Evolutionary conservation across 2,329 filamentous ascomycete species (phyloP).

Genomic region (Arthrobotrys sphaeroides): DNA sequence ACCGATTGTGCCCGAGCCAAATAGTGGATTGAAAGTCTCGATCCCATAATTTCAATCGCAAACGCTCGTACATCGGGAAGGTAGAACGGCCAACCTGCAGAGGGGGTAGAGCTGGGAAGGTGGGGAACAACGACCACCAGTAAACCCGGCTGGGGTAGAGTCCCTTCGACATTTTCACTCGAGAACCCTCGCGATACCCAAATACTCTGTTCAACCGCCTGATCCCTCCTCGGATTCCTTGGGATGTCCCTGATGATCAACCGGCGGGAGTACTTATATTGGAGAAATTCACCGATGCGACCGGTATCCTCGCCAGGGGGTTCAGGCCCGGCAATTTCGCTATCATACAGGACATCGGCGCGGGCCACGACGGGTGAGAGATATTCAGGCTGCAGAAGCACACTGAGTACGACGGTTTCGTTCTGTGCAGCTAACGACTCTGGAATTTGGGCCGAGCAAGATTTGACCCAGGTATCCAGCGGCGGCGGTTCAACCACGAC

Average conservation of each 20-base stretch:
- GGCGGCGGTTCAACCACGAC: background rate
- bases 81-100: slow-evolving; percentile 35
- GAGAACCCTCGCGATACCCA: slow-evolving; percentile 22
- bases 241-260: slow-evolving; percentile 37
- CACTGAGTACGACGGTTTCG: slow-evolving; percentile 24
- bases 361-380: slow-evolving; percentile 39
- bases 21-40: slow-evolving; percentile 21
- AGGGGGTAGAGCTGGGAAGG: background rate
- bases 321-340: background rate
- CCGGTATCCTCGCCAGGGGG: background rate
- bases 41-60: slow-evolving; percentile 17
- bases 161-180: background rate
- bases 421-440: background rate
- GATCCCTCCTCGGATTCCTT: slow-evolving; percentile 40
- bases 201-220: slow-evolving; percentile 29
- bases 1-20: background rate
- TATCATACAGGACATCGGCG: slow-evolving; percentile 37
- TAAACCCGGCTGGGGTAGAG: background rate
- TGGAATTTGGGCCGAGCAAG: slow-evolving; percentile 24
- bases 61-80: slow-evolving; percentile 31
- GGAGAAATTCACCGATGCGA: slow-evolving; percentile 25
- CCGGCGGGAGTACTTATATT: slow-evolving; percentile 8
- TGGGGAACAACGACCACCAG: slow-evolving; percentile 43
- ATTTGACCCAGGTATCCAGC: slow-evolving; percentile 2
- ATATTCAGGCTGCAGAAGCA: slow-evolving; percentile 51